Evolutionary conservation across 306 rosid species (phyloP).

Genomic region (Chamaecrista fasciculata): DNA sequence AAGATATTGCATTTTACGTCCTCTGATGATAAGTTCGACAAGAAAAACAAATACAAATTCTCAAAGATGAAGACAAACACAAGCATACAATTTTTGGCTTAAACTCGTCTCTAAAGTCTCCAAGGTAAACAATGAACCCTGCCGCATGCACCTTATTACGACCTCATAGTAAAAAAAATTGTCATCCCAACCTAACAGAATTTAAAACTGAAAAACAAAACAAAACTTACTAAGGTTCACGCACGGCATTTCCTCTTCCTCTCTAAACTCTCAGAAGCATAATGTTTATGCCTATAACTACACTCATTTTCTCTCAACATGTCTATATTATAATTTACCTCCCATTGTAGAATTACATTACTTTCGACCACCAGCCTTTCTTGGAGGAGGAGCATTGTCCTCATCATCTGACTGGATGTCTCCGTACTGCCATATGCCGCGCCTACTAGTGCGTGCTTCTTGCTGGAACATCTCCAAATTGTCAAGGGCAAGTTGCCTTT

Average conservation of each 20-base stretch:
- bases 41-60: too few relatives aligned
- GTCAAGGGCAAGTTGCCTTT: slow-evolving; percentile 62
- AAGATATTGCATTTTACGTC: not conserved
- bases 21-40: not conserved
- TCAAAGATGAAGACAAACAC: not conserved
- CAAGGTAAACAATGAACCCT: slow-evolving; percentile 33
- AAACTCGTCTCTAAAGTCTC: slow-evolving; percentile 39
- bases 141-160: slow-evolving; percentile 54
- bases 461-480: slow-evolving; percentile 78
- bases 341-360: slow-evolving; percentile 30
- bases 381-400: slow-evolving; percentile 60
- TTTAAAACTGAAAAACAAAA: slow-evolving; percentile 36
- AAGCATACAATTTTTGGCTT: slow-evolving; percentile 7
- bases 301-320: slow-evolving; percentile 34
- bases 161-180: slow-evolving; percentile 40
- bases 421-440: slow-evolving; percentile 93
- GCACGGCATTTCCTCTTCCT: slow-evolving; percentile 40
- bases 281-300: slow-evolving; percentile 45
- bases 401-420: slow-evolving; percentile 87
- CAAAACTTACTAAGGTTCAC: slow-evolving; percentile 50
- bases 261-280: slow-evolving; percentile 39
- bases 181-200: slow-evolving; percentile 45
- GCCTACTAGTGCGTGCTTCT: slow-evolving; percentile 67
- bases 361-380: slow-evolving; percentile 68
- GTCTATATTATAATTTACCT: slow-evolving; percentile 35